Evolutionary conservation across 768 basidiomycete genomes (phyloP).

Genomic region (Panus rudis): DNA sequence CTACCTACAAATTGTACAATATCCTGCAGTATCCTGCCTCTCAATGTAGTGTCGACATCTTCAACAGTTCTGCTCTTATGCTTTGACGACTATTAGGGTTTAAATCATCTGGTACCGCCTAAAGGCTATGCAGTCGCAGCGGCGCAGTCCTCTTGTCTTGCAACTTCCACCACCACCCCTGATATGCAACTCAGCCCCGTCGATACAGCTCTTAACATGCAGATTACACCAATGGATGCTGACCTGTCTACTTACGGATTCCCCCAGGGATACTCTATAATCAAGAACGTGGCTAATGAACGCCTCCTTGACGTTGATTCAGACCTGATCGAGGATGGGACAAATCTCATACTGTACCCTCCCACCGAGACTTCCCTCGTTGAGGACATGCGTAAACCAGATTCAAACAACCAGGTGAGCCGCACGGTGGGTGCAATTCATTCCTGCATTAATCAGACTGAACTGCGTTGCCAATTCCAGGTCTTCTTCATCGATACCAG

Average conservation of each 20-base stretch:
- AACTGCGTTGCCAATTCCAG: slow-evolving; percentile 26
- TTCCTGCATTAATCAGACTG: background rate
- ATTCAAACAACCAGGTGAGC: slow-evolving; percentile 66
- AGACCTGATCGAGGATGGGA: slow-evolving; percentile 52
- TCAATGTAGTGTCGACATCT: no score
- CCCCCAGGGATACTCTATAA: slow-evolving; percentile 52
- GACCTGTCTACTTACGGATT: slow-evolving; percentile 25
- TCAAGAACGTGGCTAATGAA: slow-evolving; percentile 46
- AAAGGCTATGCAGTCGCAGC: no score
- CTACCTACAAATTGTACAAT: no score
- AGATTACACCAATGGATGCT: slow-evolving; percentile 13
- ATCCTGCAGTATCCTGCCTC: no score
- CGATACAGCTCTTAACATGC: slow-evolving; percentile 12
- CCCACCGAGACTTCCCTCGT: slow-evolving; percentile 73
- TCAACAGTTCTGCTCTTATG: no score
- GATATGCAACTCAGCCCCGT: slow-evolving; percentile 14
- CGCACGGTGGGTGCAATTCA: background rate
- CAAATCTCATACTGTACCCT: slow-evolving; percentile 58
- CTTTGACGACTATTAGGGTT: no score
- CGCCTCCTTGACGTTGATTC: slow-evolving; percentile 51
- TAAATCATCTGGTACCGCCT: no score
- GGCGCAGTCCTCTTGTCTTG: no score
- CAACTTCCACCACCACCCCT: background rate
- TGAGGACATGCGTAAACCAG: slow-evolving; percentile 65
- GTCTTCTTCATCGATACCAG: slow-evolving; percentile 80